Evolutionary conservation across 1,139 yeast genomes (phyloP), one percentile per base, ranked within the genome.

Genomic region (Scheffersomyces insectosa): DNA sequence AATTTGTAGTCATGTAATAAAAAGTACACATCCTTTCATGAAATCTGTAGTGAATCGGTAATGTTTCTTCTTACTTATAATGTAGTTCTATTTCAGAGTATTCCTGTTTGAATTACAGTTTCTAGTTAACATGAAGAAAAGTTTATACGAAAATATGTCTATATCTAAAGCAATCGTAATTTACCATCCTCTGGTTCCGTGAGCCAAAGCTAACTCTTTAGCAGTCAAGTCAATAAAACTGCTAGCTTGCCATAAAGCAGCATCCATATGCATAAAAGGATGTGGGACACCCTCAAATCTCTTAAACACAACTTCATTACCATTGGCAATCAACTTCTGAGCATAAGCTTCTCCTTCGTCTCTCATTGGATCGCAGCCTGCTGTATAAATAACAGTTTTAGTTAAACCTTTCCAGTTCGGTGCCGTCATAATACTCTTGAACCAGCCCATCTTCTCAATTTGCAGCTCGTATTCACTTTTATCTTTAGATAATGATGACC

Each of bases 331-430:
- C 33, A 63, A 47, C 40, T 52, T 58, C 28, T 56, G 48, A n/a
- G 66, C 65, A 42, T 64, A 64, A 4, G 53, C 60, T 39, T 54
- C 51, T 10, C 67, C 69, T 42, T 62, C 68, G 38, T 57, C 63
- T 36, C 60, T 48, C 49, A 63, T 45, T 9, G 63, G 58, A 46
- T 64, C 69, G 43, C 56, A 51, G 5, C 61, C 64, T 4, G 66
- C 67, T 16, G 65, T 60, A 28, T 48, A 50, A 9, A 64, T 48
- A 7, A 62, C 47, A 4, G 66, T 60, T 23, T 59, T 57, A 13
- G 67, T 54, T 28, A 60, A 50, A 10, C 41, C 46, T 11, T 39
- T 40, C 40, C 51, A 57, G 40, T 56, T 48, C 33, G 60, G 59
- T 27, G 59, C 60, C n/a, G 33, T 41, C 33, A 56, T 44, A 11